Evolutionary conservation across 2,329 filamentous ascomycete genomes (phyloP).

Genomic region (Leptographium radiaticola): DNA sequence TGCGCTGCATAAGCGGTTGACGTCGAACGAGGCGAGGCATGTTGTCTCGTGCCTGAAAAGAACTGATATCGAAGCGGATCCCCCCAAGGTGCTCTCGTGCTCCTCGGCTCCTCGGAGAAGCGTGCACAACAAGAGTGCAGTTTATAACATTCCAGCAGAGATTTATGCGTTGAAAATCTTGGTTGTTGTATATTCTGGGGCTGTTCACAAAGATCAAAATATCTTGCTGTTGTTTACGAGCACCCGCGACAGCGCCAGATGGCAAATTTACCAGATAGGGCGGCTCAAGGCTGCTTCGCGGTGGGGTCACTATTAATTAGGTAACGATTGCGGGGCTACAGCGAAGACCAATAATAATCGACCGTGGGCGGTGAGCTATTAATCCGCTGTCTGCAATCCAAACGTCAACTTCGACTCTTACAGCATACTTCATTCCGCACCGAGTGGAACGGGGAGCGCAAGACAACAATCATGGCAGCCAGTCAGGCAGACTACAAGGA

Average conservation of each 20-base stretch:
- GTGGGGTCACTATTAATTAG: not conserved
- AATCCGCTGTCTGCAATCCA: not conserved
- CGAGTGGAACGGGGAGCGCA: not conserved
- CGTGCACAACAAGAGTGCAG: not conserved
- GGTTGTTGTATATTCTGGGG: not conserved
- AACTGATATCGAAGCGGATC: not conserved
- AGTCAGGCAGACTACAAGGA: conserved; percentile 55
- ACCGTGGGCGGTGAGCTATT: conserved; percentile 1
- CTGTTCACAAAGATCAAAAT: not conserved
- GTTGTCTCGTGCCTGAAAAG: conserved; percentile 18
- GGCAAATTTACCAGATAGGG: not conserved
- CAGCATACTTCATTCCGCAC: not conserved
- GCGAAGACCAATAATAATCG: not conserved
- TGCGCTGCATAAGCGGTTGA: conserved; percentile 65
- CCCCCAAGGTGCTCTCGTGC: not conserved
- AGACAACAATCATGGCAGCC: not conserved
- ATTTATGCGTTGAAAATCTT: not conserved
- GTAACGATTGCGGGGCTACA: not conserved
- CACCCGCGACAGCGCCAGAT: not conserved
- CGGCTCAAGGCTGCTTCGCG: not conserved
- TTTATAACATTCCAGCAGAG: not conserved
- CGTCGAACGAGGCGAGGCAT: conserved; percentile 78
- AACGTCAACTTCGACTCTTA: not conserved
- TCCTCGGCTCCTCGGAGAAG: not conserved
- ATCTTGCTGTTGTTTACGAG: not conserved